Evolutionary conservation across 768 basidiomycete species (phyloP), one percentile per base, ranked within the genome.

Genomic region (Trametes coccinea): DNA sequence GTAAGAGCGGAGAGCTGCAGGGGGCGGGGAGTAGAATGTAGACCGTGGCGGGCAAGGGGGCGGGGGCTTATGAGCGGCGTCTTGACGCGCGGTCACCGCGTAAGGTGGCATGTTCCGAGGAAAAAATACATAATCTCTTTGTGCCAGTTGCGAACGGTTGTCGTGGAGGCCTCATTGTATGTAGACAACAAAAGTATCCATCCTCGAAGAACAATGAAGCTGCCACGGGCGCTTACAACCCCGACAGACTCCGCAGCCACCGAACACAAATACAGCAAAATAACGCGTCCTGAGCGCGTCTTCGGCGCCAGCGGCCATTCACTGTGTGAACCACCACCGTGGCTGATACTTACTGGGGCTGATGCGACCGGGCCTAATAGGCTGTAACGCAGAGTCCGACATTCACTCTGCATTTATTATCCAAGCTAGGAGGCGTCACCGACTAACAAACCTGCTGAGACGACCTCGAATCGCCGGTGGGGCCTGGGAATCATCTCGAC

Each of bases 21-120:
- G 48, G 45, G 58, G 56, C 37, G 58, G 37, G 46, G 17, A 53
- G 54, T 56, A 52, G 60, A 53, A 64, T 64, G 62, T 34, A 59
- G 62, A 52, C 55, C 31, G 60, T 34, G 48, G 47, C 54, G 48
- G 54, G 53, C 43, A 2, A 39, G 37, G 22, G 45, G 31, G 47
- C 33, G 41, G 40, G 47, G 53, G 46, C 47, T 64, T 59, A 60
- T 64, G 58, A 64, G 48, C 44, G 47, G 37, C 39, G 27, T 45
- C 29, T 55, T 49, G 57, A 31, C 47, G 56, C 56, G 56, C 62
- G 27, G 43, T 16, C 13, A 13, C 17, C 33, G 14, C n/a, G 31
- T 27, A 50, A 11, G 48, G 43, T 43, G 52, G 51, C 51, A 41
- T 47, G 45, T 30, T 44, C 44, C 57, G 34, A 59, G 33, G 57